A percentile compares a stretch with the other conserved stretches of the same genome.
Conservation (phyloP, 306 rosid species). For the Fragaria ananassa region DNA sequence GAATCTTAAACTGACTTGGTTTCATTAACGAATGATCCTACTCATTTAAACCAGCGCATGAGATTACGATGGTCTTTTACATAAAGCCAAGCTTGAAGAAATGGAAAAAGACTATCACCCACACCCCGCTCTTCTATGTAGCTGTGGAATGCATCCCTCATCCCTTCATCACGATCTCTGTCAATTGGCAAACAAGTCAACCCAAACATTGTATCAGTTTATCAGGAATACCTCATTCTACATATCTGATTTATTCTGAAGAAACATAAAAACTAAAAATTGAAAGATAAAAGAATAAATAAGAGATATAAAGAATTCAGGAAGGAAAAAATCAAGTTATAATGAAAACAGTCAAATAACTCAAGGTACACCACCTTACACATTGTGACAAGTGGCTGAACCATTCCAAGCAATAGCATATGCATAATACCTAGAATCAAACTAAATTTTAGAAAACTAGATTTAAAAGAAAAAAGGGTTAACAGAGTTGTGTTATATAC, state of each 20-base stretch:
- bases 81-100: constrained; percentile 94
- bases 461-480: not conserved
- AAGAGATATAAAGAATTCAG: not conserved
- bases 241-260: not conserved
- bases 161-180: constrained; percentile 77
- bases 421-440: too few relatives aligned
- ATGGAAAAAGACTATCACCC: constrained; percentile 71
- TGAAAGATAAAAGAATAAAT: not conserved
- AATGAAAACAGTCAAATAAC: not conserved
- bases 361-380: not conserved
- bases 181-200: constrained; percentile 23
- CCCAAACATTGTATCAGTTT: not conserved
- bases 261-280: not conserved
- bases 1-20: constrained; percentile 39
- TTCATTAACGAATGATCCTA: constrained; percentile 60
- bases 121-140: constrained; percentile 88
- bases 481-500: not conserved
- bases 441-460: not conserved
- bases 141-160: constrained; percentile 73
- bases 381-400: not conserved
- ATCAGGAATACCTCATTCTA: not conserved
- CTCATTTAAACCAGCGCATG: constrained; percentile 77
- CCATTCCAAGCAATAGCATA: not conserved
- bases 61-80: constrained; percentile 87
- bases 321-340: not conserved